These are phyloP conservation scores for Huntiella abstrusa DNA, from an alignment of 2,329 filamentous ascomycete genomes.

Conservation along the genomic window DNA sequence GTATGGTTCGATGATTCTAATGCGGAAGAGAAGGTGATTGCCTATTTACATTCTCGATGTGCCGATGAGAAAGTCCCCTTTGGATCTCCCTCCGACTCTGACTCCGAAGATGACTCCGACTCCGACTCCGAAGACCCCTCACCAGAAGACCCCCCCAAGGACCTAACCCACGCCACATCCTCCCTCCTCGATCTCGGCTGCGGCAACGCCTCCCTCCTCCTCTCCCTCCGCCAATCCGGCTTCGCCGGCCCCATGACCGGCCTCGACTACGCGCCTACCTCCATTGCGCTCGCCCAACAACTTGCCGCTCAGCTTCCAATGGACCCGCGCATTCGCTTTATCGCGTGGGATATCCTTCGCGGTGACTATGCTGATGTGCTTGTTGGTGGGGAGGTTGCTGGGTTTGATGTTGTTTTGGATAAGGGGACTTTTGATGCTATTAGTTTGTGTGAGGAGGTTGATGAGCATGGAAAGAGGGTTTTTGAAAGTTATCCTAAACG, in stretches of 20 bases:
- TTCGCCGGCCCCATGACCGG: constrained; percentile 60
- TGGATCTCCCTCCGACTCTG: constrained; percentile 13
- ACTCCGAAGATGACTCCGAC: constrained; percentile 13
- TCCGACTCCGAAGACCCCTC: constrained; percentile 13
- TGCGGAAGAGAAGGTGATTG: constrained; percentile 63
- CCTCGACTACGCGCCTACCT: constrained; percentile 68
- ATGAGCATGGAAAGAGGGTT: constrained; percentile 35
- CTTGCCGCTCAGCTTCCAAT: constrained; percentile 26
- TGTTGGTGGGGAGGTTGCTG: constrained; percentile 18
- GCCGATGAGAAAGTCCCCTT: neutral
- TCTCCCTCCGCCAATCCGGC: constrained; percentile 42
- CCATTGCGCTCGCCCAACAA: constrained; percentile 52
- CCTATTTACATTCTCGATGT: constrained; percentile 33
- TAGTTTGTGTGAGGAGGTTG: constrained; percentile 44
- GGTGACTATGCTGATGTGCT: constrained; percentile 21
- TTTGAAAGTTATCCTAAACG: constrained; percentile 58
- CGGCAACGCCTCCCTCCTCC: constrained; percentile 84
- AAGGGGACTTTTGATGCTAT: constrained; percentile 98
- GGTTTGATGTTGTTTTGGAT: constrained; percentile 86
- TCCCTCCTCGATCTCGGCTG: constrained; percentile 75
- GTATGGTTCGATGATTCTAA: constrained; percentile 93
- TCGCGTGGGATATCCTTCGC: constrained; percentile 44
- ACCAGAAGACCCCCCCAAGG: constrained; percentile 9
- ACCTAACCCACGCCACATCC: constrained; percentile 18
- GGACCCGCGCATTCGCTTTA: constrained; percentile 22